phyloP scores from a whole-genome alignment of 345 rosid genomes.

The Erodium maritimum region DNA sequence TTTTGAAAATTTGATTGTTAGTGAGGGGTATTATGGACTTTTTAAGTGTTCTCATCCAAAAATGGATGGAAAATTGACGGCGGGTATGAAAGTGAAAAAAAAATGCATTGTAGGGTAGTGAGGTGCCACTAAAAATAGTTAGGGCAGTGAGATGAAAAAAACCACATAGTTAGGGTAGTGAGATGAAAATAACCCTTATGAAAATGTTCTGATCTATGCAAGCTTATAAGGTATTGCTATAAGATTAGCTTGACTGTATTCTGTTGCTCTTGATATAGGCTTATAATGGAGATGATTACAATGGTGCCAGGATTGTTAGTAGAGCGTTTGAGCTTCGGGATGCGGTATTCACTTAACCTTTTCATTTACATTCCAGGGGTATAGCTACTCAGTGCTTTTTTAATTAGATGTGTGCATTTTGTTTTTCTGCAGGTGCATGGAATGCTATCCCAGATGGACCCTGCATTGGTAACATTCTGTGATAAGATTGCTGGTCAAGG shows the following conservation, averaged over 20 bases:
- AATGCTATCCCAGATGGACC: constrained; percentile 99
- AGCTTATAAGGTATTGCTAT: neutral
- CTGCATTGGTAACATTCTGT: constrained; percentile 68
- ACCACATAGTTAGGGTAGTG: no score
- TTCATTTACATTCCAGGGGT: neutral
- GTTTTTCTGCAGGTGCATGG: constrained; percentile 61
- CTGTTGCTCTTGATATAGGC: constrained; percentile 30
- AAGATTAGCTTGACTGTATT: neutral
- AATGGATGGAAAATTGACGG: no score
- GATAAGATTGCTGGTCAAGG: constrained; percentile 87
- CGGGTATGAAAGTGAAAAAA: no score
- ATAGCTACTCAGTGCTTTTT: neutral
- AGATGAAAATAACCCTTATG: no score
- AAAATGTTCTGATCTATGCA: neutral
- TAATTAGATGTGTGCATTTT: neutral
- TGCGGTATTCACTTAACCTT: constrained; percentile 34
- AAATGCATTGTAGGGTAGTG: no score
- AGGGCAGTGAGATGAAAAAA: no score
- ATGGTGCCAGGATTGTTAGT: constrained; percentile 90
- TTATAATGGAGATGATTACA: constrained; percentile 90
- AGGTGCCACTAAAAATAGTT: no score
- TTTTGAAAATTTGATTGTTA: no score
- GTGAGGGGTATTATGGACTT: no score
- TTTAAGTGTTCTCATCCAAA: no score
- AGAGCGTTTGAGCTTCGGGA: constrained; percentile 92